Evolutionary conservation across 331 rosid genomes (phyloP), one percentile per base, ranked within the genome.

Genomic region (Pyracantha coccinea): DNA sequence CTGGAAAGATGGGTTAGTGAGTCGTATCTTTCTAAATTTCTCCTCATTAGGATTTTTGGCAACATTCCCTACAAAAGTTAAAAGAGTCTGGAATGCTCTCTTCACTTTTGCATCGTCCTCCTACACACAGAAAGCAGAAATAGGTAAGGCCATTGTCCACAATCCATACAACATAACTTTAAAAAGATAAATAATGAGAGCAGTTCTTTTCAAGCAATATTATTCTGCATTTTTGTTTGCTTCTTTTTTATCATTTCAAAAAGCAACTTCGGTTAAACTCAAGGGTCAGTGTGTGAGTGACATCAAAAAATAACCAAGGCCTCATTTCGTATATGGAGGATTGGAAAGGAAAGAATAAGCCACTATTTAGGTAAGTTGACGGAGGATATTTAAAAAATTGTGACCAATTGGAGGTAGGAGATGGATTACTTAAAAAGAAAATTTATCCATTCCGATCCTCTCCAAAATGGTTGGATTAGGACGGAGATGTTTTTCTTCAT

Each of bases 51-150:
- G 97, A 85, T 73, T 89, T 79, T 79, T 86, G 77, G 74, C 99
- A 77, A 94, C 97, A 81, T 94, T 94, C 58, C 96, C 97, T 29
- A 92, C 86, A 58, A 87, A 94, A 21, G 96, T 90, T 55, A 92
- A 80, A 71, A 92, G 97, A 47, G 99, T 92, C 83, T 92, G 97
- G 89, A 94, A 92, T 29, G 97, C 97, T 84, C 62, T 89, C 89
- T 88, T 92, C 44, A 92, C 97, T 84, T 81, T 90, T 52, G 90
- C 92, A 80, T 87, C 97, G 61, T 90, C 93, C 57, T 92, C 99
- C 99, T 94, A 79, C 78, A 32, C 27, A 85, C 31, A 76, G 45
- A 77, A 52, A 62, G 70, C 19, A 59, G 64, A 80, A 62, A 69
- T 38, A 4, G 20, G 21, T 52, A 11, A 75, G 68, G 66, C 35